Evolutionary conservation across 2,329 filamentous ascomycete species (phyloP).

Genomic region (Fusarium proliferatum): DNA sequence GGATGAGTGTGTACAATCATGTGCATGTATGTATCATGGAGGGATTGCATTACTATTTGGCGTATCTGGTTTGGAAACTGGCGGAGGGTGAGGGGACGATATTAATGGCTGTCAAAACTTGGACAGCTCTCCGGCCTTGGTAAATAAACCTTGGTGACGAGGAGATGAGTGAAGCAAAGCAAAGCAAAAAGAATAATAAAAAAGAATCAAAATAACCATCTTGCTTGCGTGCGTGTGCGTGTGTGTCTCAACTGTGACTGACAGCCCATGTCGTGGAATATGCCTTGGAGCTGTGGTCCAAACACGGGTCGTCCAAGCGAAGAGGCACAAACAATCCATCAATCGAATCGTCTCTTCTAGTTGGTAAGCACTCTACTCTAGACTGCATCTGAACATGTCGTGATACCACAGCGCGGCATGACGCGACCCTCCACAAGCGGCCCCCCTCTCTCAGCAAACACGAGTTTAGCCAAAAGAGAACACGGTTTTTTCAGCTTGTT

Average conservation of each 20-base stretch:
- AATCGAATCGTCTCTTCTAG: background rate
- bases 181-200: constrained; percentile 15
- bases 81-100: constrained; percentile 34
- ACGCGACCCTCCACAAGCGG: constrained; percentile 28
- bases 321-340: constrained; percentile 1
- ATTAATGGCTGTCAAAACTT: constrained; percentile 32
- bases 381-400: background rate
- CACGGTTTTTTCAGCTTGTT: background rate
- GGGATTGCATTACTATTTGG: constrained; percentile 1
- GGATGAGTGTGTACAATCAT: constrained; percentile 39
- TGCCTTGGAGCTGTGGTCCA: constrained; percentile 2
- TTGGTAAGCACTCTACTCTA: background rate
- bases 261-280: constrained; percentile 19
- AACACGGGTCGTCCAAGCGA: constrained; percentile 31
- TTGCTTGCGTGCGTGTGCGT: background rate
- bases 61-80: constrained; percentile 2
- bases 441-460: background rate
- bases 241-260: constrained; percentile 1
- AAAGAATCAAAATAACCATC: constrained; percentile 20
- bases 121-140: constrained; percentile 41
- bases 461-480: constrained; percentile 1
- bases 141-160: constrained; percentile 25
- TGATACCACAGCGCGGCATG: constrained; percentile 22
- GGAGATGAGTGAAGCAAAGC: constrained; percentile 17
- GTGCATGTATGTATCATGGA: constrained; percentile 23